Conservation (phyloP, 1,139 yeast genomes). For the Nakaseomyces kungkrabaensis region DNA sequence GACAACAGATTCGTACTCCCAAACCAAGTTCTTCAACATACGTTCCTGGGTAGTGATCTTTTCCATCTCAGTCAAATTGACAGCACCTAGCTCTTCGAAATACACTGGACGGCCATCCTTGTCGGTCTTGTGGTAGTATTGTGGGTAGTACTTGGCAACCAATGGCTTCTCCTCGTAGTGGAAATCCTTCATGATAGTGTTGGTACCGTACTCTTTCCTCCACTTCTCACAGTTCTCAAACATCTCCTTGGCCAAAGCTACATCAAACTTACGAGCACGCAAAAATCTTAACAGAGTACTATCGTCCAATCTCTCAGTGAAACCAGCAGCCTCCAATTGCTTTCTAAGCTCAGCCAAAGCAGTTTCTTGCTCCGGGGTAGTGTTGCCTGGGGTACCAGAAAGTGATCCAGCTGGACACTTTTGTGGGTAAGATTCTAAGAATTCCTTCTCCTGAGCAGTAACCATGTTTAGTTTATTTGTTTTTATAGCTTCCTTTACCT, state of each 20-base stretch:
- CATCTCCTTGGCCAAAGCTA: slow-evolving; percentile 72
- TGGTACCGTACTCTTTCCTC: slow-evolving; percentile 80
- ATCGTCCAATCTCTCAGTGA: slow-evolving; percentile 69
- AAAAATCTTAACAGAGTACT: slow-evolving; percentile 83
- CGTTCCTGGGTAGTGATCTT: slow-evolving; percentile 91
- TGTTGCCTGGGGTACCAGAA: slow-evolving; percentile 75
- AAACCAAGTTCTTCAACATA: slow-evolving; percentile 88
- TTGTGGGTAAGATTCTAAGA: slow-evolving; percentile 55
- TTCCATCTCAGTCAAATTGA: slow-evolving; percentile 82
- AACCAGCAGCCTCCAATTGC: slow-evolving; percentile 54
- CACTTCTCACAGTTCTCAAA: slow-evolving; percentile 80
- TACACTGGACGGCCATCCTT: slow-evolving; percentile 95
- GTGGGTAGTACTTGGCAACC: slow-evolving; percentile 88
- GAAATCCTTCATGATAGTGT: slow-evolving; percentile 79
- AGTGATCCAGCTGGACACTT: slow-evolving; percentile 49
- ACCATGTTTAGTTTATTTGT: not conserved
- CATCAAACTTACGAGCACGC: slow-evolving; percentile 90
- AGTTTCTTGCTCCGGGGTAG: slow-evolving; percentile 58
- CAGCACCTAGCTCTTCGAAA: slow-evolving; percentile 86
- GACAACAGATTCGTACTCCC: slow-evolving; percentile 94
- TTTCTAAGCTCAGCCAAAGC: slow-evolving; percentile 50
- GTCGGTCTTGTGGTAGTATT: slow-evolving; percentile 94
- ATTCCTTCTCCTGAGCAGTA: slow-evolving; percentile 17
- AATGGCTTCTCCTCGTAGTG: slow-evolving; percentile 81
- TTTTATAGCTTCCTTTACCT: too few relatives aligned